phyloP scores from a whole-genome alignment of 768 basidiomycete genomes.

The Dioszegia hungarica region DNA sequence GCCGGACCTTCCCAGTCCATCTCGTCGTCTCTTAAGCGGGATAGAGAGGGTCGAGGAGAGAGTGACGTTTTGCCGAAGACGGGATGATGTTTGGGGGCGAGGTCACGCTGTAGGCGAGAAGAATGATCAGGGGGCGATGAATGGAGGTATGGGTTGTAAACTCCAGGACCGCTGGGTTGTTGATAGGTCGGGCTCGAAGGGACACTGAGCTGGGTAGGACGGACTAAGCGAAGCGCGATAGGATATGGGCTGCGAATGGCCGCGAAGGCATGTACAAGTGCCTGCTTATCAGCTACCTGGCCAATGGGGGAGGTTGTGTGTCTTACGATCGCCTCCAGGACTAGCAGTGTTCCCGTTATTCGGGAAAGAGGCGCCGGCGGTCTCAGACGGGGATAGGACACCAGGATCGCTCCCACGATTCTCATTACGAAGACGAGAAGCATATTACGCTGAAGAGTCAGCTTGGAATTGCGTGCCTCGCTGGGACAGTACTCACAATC shows the following conservation, averaged over 20 bases:
- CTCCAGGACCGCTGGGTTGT: not conserved
- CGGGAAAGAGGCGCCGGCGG: too few species aligned
- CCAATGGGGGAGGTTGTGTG: not conserved
- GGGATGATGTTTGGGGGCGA: slow-evolving; percentile 20
- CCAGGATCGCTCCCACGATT: not conserved
- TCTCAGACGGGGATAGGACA: too few species aligned
- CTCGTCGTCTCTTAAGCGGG: slow-evolving; percentile 16
- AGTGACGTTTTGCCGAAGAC: slow-evolving; percentile 45
- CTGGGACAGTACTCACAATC: slow-evolving; percentile 19
- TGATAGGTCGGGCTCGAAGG: slow-evolving; percentile 1
- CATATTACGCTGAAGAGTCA: slow-evolving; percentile 29
- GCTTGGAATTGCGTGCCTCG: slow-evolving; percentile 2
- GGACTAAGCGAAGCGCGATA: not conserved
- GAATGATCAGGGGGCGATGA: too few species aligned
- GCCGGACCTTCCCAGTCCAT: slow-evolving; percentile 48
- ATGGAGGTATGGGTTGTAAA: too few species aligned
- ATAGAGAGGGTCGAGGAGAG: not conserved
- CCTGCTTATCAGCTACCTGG: slow-evolving; percentile 5
- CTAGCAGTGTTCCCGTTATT: too few species aligned
- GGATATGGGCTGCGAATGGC: not conserved
- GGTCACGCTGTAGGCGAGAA: too few species aligned
- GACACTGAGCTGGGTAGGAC: slow-evolving; percentile 10
- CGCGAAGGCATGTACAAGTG: slow-evolving; percentile 16
- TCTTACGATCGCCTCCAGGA: slow-evolving; percentile 19
- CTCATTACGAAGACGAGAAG: slow-evolving; percentile 11